phyloP scores from a whole-genome alignment of 192 early-diverging fungal species.

The Linnemannia elongata region DNA sequence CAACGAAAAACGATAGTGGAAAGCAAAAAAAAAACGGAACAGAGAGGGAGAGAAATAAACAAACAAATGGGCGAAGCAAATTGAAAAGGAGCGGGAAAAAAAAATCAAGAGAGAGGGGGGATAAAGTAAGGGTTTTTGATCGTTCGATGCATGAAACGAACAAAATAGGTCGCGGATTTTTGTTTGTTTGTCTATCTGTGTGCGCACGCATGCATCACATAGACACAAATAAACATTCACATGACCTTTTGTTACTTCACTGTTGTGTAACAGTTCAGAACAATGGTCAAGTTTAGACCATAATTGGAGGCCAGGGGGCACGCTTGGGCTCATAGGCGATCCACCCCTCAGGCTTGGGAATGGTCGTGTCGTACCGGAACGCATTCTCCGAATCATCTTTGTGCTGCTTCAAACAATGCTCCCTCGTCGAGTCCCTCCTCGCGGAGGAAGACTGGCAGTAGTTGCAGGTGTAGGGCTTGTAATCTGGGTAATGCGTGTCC shows the following conservation, averaged over 20 bases:
- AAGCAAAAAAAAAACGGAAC: not conserved
- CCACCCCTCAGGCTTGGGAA: slow-evolving; percentile 55
- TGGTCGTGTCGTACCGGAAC: slow-evolving; percentile 41
- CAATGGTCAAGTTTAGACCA: slow-evolving; percentile 12
- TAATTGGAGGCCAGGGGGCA: slow-evolving; percentile 50
- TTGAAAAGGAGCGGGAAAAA: not conserved
- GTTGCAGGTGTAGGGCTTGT: slow-evolving; percentile 55
- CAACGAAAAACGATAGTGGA: not conserved
- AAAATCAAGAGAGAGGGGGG: not conserved
- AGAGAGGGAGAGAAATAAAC: not conserved
- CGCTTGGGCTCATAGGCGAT: slow-evolving; percentile 56
- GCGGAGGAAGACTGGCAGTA: slow-evolving; percentile 54
- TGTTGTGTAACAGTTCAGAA: no score
- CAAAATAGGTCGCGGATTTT: no score
- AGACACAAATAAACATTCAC: no score
- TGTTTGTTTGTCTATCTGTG: no score
- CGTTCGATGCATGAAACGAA: slow-evolving; percentile 4
- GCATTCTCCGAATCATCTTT: slow-evolving; percentile 53
- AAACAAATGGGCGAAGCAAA: slow-evolving; percentile 4
- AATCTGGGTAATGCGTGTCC: slow-evolving; percentile 53
- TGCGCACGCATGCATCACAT: no score
- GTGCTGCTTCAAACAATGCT: slow-evolving; percentile 54
- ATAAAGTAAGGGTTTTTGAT: not conserved
- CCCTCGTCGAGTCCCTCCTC: slow-evolving; percentile 34
- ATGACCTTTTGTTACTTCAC: no score